Evolutionary conservation across 345 rosid species (phyloP).

Genomic region (Eucalyptus marginata): DNA sequence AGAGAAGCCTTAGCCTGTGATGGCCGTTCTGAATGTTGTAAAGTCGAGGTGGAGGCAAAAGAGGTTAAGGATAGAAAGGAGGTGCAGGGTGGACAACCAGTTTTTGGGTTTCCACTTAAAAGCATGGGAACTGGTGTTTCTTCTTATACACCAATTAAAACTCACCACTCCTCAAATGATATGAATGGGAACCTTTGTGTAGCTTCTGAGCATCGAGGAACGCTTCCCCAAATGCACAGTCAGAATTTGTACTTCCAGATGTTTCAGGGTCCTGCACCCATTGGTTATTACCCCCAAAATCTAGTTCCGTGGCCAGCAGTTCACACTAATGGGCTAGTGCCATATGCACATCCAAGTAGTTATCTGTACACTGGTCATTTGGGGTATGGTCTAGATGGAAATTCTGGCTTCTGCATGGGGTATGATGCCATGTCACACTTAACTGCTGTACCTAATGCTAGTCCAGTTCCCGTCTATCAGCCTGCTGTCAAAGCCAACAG

Average conservation of each 20-base stretch:
- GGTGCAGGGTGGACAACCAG: conserved; percentile 6
- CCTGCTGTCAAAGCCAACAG: conserved; percentile 32
- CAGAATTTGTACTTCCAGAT: conserved; percentile 46
- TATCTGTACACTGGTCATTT: conserved; percentile 51
- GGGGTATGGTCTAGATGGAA: conserved; percentile 51
- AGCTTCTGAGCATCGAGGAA: conserved; percentile 41
- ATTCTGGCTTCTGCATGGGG: conserved; percentile 54
- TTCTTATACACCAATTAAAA: conserved; percentile 19
- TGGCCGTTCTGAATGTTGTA: conserved; percentile 25
- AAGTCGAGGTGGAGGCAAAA: conserved; percentile 16
- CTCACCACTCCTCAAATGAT: conserved; percentile 20
- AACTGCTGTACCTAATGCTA: conserved; percentile 24
- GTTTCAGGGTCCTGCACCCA: conserved; percentile 52
- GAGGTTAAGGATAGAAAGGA: conserved; percentile 14
- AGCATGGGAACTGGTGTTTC: conserved; percentile 7
- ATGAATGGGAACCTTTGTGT: conserved; percentile 7
- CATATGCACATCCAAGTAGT: conserved; percentile 44
- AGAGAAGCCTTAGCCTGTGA: conserved; percentile 28
- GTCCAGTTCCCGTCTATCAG: conserved; percentile 42
- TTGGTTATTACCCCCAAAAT: conserved; percentile 77
- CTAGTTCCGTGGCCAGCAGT: conserved; percentile 71
- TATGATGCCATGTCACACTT: conserved; percentile 46
- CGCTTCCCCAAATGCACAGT: conserved; percentile 34
- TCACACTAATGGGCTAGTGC: conserved; percentile 49
- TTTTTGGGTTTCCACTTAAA: conserved; percentile 13